Percentiles rank a stretch among this genome's conserved stretches.
phyloP scores from a whole-genome alignment of 495 filamentous ascomycete species.

The Xylaria bambusicola region DNA sequence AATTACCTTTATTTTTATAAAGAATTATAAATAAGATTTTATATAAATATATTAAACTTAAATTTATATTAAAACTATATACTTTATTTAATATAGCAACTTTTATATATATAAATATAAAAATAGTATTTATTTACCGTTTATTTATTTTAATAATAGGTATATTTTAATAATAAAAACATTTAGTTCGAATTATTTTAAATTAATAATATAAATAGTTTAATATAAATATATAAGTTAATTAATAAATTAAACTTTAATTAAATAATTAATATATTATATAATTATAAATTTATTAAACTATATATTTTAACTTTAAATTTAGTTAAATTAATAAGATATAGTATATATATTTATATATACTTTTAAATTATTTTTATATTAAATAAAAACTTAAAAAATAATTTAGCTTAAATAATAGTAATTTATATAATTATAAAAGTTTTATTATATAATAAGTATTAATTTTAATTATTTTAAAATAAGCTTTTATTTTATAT shows the following conservation, averaged over 20 bases:
- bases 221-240: conserved; percentile 22
- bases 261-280: conserved; percentile 20
- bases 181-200: conserved; percentile 50
- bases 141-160: conserved; percentile 45
- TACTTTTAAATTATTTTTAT: conserved; percentile 41
- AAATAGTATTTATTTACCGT: conserved; percentile 37
- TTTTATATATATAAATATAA: conserved; percentile 45
- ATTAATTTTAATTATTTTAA: not conserved
- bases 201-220: conserved; percentile 10
- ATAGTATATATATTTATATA: conserved; percentile 43
- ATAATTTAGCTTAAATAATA: not conserved
- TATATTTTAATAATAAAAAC: conserved; percentile 53
- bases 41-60: conserved; percentile 29
- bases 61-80: conserved; percentile 29
- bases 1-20: conserved; percentile 28
- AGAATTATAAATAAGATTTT: conserved; percentile 31
- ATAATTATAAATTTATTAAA: conserved; percentile 34
- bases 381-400: conserved; percentile 24
- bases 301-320: conserved; percentile 21
- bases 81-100: conserved; percentile 47
- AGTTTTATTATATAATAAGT: not conserved
- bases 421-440: not conserved
- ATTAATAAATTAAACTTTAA: conserved; percentile 27
- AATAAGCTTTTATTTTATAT: not conserved
- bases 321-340: conserved; percentile 30